A percentile compares a stretch with the other conserved stretches of the same genome.
Conservation (phyloP, 225 moss, liverwort and hornwort genomes). For the Antitrichia curtipendula region DNA sequence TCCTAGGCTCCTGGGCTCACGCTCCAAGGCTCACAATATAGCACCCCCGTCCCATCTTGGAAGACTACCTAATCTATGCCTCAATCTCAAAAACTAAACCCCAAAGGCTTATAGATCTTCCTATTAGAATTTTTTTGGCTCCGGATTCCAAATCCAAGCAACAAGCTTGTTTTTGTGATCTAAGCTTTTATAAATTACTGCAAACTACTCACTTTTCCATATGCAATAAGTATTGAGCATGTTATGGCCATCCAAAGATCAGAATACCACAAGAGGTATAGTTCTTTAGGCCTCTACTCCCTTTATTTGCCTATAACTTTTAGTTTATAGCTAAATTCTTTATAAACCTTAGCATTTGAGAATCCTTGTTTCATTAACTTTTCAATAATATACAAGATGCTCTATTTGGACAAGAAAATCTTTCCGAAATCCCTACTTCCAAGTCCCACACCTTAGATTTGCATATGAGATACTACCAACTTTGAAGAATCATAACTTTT, state of each 20-base stretch:
- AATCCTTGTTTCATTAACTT: rapidly evolving
- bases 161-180: not conserved
- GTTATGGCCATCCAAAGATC: not conserved
- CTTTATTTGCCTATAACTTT: not conserved
- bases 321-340: no score
- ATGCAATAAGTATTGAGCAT: not conserved
- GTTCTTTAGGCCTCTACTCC: not conserved
- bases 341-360: not conserved
- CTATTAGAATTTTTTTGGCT: not conserved
- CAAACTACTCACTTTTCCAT: not conserved
- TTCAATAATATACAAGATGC: not conserved
- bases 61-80: not conserved
- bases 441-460: rapidly evolving
- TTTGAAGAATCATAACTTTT: not conserved
- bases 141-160: rapidly evolving
- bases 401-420: no score
- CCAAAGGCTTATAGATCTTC: rapidly evolving
- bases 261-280: not conserved
- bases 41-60: rapidly evolving
- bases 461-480: rapidly evolving
- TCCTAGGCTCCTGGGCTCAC: no score
- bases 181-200: not conserved
- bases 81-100: not conserved
- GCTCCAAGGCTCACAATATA: no score
- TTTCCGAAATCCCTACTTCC: rapidly evolving